phyloP scores from a whole-genome alignment of 768 basidiomycete genomes.

The Lactarius sp. region DNA sequence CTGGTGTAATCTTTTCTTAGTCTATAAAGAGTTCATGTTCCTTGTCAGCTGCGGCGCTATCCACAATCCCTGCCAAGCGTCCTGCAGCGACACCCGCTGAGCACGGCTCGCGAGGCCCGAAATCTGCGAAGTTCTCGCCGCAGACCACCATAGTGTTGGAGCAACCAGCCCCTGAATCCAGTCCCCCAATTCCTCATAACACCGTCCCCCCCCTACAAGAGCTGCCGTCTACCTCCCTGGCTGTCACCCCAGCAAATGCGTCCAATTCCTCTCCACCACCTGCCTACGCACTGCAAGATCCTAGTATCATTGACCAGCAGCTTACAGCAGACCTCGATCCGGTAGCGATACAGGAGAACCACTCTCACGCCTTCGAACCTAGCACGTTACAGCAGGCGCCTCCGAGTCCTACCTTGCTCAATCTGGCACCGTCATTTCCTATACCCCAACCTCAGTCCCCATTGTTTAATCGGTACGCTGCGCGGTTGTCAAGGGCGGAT shows the following conservation, averaged over 20 bases:
- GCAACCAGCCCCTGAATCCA: not conserved
- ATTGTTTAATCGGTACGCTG: too few species aligned
- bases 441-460: too few species aligned
- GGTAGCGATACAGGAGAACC: not conserved
- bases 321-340: not conserved
- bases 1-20: not conserved
- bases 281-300: not conserved
- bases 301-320: conserved; percentile 3
- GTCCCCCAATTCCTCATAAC: conserved; percentile 8
- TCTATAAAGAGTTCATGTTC: not conserved
- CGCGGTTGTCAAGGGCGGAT: too few species aligned
- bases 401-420: not conserved
- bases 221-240: not conserved
- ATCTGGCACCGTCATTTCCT: not conserved
- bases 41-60: not conserved
- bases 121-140: conserved; percentile 14
- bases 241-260: not conserved
- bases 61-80: conserved; percentile 20
- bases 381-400: not conserved
- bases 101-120: conserved; percentile 21
- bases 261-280: conserved; percentile 5
- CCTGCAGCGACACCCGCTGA: conserved; percentile 9
- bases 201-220: not conserved
- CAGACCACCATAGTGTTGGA: too few species aligned
- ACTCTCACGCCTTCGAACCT: not conserved